A percentile compares a stretch with the other conserved stretches of the same genome.
Evolutionary conservation across 768 basidiomycete genomes (phyloP).

Genomic region (Amanita muscaria): DNA sequence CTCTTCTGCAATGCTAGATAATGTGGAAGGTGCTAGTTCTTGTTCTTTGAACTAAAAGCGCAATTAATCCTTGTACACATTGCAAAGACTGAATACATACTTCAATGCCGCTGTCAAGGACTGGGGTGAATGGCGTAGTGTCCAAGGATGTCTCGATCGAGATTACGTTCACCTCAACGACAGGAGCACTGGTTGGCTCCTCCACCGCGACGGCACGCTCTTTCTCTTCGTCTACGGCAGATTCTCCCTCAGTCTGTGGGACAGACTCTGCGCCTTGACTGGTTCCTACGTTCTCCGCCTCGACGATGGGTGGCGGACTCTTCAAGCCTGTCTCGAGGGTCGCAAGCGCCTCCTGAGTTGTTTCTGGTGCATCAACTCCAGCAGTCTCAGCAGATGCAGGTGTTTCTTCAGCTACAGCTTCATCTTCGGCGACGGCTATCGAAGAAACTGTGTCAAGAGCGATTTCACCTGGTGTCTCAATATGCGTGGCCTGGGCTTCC

Average conservation of each 20-base stretch:
- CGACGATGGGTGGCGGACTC: background rate
- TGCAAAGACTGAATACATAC: background rate
- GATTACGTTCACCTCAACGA: background rate
- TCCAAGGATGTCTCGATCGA: constrained; percentile 2
- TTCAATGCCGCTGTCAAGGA: constrained; percentile 8
- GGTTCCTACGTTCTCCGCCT: background rate
- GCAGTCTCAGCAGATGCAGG: background rate
- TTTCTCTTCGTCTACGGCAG: background rate
- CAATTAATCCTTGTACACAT: background rate
- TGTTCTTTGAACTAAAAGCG: constrained; percentile 3
- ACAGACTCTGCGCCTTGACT: too few relatives aligned
- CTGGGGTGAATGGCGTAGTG: constrained; percentile 1
- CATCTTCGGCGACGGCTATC: background rate
- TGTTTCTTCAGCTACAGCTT: background rate
- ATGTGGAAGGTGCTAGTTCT: background rate
- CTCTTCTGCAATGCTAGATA: constrained; percentile 9
- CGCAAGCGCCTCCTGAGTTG: background rate
- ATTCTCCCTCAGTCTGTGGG: too few relatives aligned
- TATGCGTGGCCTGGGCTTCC: background rate
- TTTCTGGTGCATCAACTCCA: background rate
- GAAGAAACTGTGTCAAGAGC: background rate
- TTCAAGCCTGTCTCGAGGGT: background rate
- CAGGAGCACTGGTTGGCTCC: background rate
- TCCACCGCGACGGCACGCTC: too few relatives aligned
- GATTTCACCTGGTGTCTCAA: background rate